Evolutionary conservation across 2,329 filamentous ascomycete species (phyloP).

Genomic region (Salinomyces thailandicus): DNA sequence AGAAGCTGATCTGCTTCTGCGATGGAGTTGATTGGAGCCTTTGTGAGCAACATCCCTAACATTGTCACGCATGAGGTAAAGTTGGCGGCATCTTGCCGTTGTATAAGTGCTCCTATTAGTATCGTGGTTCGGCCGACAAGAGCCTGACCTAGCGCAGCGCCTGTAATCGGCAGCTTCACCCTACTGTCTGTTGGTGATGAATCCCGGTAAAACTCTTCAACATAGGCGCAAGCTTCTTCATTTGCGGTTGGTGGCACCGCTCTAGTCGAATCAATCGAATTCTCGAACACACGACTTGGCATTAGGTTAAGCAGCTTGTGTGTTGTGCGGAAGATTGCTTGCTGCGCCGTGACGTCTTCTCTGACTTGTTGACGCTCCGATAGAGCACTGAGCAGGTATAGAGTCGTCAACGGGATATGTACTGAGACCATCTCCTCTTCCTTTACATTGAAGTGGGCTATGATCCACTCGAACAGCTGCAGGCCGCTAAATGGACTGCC

Average conservation of each 20-base stretch:
- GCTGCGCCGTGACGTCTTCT: background rate
- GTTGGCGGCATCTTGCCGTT: background rate
- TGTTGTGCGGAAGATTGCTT: background rate
- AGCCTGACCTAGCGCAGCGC: background rate
- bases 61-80: background rate
- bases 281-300: background rate
- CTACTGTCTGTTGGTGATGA: too few relatives aligned
- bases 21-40: background rate
- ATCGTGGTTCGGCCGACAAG: background rate
- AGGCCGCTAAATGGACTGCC: slow-evolving; percentile 41
- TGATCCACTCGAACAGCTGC: slow-evolving; percentile 66
- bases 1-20: background rate
- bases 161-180: too few relatives aligned
- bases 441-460: slow-evolving; percentile 79
- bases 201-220: too few relatives aligned
- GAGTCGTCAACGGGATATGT: slow-evolving; percentile 62
- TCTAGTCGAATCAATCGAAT: too few relatives aligned
- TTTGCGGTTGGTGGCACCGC: too few relatives aligned
- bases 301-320: background rate
- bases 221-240: too few relatives aligned
- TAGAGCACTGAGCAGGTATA: slow-evolving; percentile 30
- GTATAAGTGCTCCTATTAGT: background rate
- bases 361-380: background rate
- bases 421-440: slow-evolving; percentile 92
- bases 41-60: background rate